A percentile compares a stretch with the other conserved stretches of the same genome.
These are phyloP conservation scores for Saccharomycopsis hybrid DNA, from an alignment of 1,139 yeast genomes.

Conservation along the genomic window DNA sequence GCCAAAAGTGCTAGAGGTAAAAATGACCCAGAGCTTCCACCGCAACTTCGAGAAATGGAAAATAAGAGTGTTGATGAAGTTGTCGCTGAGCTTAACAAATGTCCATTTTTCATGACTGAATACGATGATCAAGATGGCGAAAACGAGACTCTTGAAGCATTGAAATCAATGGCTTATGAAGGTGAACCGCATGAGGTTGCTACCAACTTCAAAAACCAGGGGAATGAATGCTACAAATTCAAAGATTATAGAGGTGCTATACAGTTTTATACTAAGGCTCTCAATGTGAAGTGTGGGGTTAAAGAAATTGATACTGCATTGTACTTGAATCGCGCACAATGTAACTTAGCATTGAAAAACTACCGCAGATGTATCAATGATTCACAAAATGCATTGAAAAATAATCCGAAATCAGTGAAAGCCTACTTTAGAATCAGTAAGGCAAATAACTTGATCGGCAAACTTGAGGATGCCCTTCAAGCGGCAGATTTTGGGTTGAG, in stretches of 20 bases:
- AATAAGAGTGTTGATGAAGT: constrained; percentile 71
- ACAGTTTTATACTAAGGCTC: constrained; percentile 71
- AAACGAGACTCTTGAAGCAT: constrained; percentile 73
- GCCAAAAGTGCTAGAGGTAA: background rate
- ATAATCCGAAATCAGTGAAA: constrained; percentile 68
- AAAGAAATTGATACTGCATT: constrained; percentile 53
- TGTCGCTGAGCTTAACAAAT: constrained; percentile 66
- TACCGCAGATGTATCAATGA: constrained; percentile 84
- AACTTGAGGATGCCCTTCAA: constrained; percentile 65
- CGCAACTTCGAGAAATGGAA: constrained; percentile 64
- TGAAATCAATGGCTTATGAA: constrained; percentile 86
- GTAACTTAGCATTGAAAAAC: constrained; percentile 79
- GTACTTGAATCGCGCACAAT: constrained; percentile 81
- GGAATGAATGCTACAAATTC: constrained; percentile 74
- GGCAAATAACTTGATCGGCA: constrained; percentile 66
- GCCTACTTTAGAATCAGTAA: constrained; percentile 82
- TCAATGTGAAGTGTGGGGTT: constrained; percentile 61
- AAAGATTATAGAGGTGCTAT: constrained; percentile 73
- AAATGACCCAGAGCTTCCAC: constrained; percentile 69
- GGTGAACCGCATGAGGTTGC: constrained; percentile 96
- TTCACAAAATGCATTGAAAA: constrained; percentile 61
- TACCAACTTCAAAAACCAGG: constrained; percentile 82
- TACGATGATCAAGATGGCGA: constrained; percentile 77
- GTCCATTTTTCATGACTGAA: constrained; percentile 94
- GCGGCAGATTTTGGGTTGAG: constrained; percentile 58